Evolutionary conservation across 768 basidiomycete genomes (phyloP).

Genomic region (Phylloporus rhodoxanthus): DNA sequence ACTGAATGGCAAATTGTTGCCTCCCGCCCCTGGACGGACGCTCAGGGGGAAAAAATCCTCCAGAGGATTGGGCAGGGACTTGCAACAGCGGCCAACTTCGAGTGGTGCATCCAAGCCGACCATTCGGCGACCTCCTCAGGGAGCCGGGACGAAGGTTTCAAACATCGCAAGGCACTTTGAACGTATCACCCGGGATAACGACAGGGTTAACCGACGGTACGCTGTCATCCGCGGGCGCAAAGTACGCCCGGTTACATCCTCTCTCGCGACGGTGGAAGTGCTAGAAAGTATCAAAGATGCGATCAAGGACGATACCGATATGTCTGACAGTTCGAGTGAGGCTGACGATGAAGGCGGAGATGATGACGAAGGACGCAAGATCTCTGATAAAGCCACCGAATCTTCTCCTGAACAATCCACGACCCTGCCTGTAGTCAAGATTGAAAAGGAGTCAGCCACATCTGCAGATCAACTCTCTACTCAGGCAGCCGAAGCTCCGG

Average conservation of each 20-base stretch:
- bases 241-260: conserved; percentile 85
- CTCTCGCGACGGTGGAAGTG: conserved; percentile 82
- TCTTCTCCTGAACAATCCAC: conserved; percentile 31
- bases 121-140: conserved; percentile 47
- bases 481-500: conserved; percentile 31
- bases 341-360: conserved; percentile 67
- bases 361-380: conserved; percentile 41
- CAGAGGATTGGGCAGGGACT: conserved; percentile 34
- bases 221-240: conserved; percentile 81
- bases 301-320: conserved; percentile 79
- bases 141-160: conserved; percentile 66
- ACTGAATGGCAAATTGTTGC: conserved; percentile 18
- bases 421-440: conserved; percentile 21
- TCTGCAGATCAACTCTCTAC: conserved; percentile 11
- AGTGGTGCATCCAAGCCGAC: conserved; percentile 40
- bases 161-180: conserved; percentile 91
- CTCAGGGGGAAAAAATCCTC: conserved; percentile 33
- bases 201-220: conserved; percentile 72
- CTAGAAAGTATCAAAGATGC: conserved; percentile 88
- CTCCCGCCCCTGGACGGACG: conserved; percentile 31
- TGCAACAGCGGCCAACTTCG: conserved; percentile 40
- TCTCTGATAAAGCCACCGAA: conserved; percentile 22
- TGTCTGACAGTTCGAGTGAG: conserved; percentile 59
- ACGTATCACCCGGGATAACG: conserved; percentile 67
- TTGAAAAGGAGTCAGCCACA: conserved; percentile 5